Percentiles rank a stretch among this genome's conserved stretches.
These are phyloP conservation scores for Acacia pycnantha DNA, from an alignment of 331 rosid species.

Conservation along the genomic window DNA sequence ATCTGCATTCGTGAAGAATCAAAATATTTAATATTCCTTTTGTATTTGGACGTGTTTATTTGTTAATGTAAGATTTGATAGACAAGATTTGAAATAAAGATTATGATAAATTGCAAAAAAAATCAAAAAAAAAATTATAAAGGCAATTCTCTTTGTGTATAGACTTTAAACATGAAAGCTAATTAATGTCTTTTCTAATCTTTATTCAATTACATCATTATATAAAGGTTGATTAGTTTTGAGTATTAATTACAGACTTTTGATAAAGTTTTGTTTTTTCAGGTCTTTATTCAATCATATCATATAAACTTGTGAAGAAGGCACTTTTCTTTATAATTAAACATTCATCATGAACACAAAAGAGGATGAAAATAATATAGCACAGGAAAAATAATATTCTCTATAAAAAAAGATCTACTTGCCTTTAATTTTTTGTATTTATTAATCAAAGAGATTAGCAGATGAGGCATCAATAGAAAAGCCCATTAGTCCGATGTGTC, in stretches of 20 bases:
- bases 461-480: too few relatives aligned
- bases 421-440: neutral
- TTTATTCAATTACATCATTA: neutral
- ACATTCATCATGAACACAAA: neutral
- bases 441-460: too few relatives aligned
- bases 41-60: neutral
- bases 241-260: neutral
- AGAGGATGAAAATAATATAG: neutral
- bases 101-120: neutral
- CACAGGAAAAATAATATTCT: neutral
- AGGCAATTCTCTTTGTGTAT: neutral
- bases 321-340: neutral
- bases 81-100: neutral
- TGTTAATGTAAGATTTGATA: neutral
- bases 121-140: too few relatives aligned
- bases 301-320: neutral
- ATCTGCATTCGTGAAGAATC: too few relatives aligned
- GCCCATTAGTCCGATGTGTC: too few relatives aligned
- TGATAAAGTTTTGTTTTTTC: neutral
- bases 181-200: neutral
- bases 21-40: too few relatives aligned
- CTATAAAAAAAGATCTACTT: neutral
- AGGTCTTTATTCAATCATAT: neutral
- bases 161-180: neutral
- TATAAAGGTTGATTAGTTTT: neutral